A percentile compares a stretch with the other conserved stretches of the same genome.
Conservation (phyloP, 768 basidiomycete species). For the Coprinellus aureogranulatus region DNA sequence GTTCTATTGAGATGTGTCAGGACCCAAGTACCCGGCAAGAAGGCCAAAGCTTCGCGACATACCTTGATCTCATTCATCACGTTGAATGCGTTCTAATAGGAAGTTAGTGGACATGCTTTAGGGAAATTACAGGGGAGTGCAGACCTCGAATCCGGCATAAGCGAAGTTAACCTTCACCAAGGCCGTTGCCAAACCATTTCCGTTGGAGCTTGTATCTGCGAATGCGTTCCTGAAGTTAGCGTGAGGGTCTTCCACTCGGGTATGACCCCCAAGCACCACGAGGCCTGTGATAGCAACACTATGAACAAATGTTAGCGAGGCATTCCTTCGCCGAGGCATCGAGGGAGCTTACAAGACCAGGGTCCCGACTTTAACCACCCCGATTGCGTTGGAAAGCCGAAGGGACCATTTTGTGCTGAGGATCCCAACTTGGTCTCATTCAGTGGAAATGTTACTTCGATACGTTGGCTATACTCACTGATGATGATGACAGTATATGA, state of each 20-base stretch:
- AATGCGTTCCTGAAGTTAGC: constrained; percentile 60
- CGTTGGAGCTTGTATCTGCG: constrained; percentile 47
- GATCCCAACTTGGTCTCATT: constrained; percentile 25
- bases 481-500: constrained; percentile 29
- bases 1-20: constrained; percentile 19
- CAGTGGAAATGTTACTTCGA: neutral
- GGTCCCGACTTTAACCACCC: constrained; percentile 30
- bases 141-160: constrained; percentile 36
- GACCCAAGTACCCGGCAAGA: neutral
- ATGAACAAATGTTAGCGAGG: neutral
- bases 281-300: constrained; percentile 55
- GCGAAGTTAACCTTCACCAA: constrained; percentile 39
- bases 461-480: constrained; percentile 17
- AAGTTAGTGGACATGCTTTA: neutral
- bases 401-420: constrained; percentile 38
- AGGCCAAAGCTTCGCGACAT: neutral
- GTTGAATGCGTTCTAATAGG: constrained; percentile 44
- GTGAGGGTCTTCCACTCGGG: constrained; percentile 53
- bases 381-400: constrained; percentile 32
- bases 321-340: no score
- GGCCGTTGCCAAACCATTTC: constrained; percentile 42
- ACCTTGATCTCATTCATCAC: constrained; percentile 43
- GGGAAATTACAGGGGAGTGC: neutral
- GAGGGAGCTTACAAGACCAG: constrained; percentile 26
- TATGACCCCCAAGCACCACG: constrained; percentile 59